Conservation (phyloP, 441 rosid species). For the Gossypium davidsonii region DNA sequence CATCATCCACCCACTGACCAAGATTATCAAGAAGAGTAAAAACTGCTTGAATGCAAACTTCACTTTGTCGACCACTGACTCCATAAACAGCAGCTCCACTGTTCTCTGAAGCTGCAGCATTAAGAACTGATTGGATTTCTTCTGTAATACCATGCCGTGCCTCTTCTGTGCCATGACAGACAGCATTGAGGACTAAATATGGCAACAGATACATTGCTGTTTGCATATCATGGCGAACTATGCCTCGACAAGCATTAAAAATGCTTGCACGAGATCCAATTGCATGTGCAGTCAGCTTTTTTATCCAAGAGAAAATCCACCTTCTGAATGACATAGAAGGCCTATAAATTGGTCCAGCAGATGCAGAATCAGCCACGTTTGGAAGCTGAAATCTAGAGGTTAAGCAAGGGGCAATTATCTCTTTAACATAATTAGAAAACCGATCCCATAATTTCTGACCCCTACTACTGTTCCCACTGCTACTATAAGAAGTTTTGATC, state of each 20-base stretch:
- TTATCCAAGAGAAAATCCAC: constrained; percentile 92
- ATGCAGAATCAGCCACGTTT: constrained; percentile 65
- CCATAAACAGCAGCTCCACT: constrained; percentile 58
- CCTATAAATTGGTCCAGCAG: constrained; percentile 73
- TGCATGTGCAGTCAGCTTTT: constrained; percentile 80
- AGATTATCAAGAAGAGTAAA: constrained; percentile 98
- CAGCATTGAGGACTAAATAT: constrained; percentile 83
- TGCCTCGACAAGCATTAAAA: constrained; percentile 92
- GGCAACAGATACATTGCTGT: constrained; percentile 88
- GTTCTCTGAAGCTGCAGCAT: constrained; percentile 80
- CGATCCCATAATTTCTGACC: constrained; percentile 95
- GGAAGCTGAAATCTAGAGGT: constrained; percentile 98
- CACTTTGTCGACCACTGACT: constrained; percentile 64
- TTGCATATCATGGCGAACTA: constrained; percentile 98
- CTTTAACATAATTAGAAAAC: constrained; percentile 91
- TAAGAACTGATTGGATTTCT: constrained; percentile 85
- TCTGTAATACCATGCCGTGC: constrained; percentile 82
- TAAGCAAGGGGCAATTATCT: constrained; percentile 94
- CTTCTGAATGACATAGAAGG: constrained; percentile 98
- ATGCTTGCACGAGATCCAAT: constrained; percentile 86
- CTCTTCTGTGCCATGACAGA: constrained; percentile 87
- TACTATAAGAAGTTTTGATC: constrained; percentile 30
- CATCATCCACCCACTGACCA: constrained; percentile 98
- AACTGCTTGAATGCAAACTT: constrained; percentile 95
- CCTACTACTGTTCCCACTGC: constrained; percentile 50